These are phyloP conservation scores for Tothia fuscella DNA, from an alignment of 2,329 filamentous ascomycete genomes.

Conservation along the genomic window DNA sequence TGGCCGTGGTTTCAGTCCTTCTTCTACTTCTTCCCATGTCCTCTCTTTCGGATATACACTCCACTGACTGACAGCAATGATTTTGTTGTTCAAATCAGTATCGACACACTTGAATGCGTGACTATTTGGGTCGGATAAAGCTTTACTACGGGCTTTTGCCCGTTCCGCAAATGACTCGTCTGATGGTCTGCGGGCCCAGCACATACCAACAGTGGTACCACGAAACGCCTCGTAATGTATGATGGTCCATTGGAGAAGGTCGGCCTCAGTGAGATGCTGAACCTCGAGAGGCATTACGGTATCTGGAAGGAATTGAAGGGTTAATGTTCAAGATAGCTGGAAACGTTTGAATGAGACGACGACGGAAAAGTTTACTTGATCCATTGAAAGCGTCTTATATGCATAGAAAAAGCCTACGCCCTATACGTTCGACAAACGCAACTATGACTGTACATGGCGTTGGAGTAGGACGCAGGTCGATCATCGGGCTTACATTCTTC, in stretches of 20 bases:
- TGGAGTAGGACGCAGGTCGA: no score
- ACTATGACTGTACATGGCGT: no score
- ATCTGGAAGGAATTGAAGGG: no score
- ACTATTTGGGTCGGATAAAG: conserved; percentile 1
- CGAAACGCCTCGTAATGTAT: conserved; percentile 22
- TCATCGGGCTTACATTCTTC: no score
- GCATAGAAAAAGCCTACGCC: no score
- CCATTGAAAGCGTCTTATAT: no score
- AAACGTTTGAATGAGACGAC: no score
- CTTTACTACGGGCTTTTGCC: conserved; percentile 1
- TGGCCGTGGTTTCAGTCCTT: conserved; percentile 17
- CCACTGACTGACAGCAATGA: conserved; percentile 26
- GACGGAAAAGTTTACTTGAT: no score
- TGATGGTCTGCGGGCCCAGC: conserved; percentile 18
- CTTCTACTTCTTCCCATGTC: conserved; percentile 21
- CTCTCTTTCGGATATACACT: conserved; percentile 22
- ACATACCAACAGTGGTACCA: not conserved
- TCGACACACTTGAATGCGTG: conserved; percentile 17
- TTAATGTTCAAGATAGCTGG: no score
- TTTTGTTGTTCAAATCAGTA: conserved; percentile 20
- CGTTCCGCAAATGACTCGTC: conserved; percentile 9
- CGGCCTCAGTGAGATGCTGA: conserved; percentile 17
- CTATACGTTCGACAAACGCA: no score
- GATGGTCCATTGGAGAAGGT: conserved; percentile 19
- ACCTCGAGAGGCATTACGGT: conserved; percentile 28